Evolutionary conservation across 2,329 filamentous ascomycete species (phyloP).

Genomic region (Leptosphaerulina australis): DNA sequence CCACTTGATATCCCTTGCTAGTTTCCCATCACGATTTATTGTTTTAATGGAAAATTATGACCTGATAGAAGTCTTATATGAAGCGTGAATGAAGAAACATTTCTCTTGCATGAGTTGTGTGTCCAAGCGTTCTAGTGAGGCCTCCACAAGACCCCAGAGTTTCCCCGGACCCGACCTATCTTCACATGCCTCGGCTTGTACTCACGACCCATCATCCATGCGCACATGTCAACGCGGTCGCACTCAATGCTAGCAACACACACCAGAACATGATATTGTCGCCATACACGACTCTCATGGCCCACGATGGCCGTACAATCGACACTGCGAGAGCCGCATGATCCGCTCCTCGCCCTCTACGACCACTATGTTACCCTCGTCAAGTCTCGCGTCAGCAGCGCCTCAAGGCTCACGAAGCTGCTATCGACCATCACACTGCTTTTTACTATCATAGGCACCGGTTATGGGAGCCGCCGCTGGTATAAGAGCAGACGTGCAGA

Average conservation of each 20-base stretch:
- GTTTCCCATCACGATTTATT: neutral
- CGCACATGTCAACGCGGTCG: slow-evolving; percentile 23
- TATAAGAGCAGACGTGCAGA: slow-evolving; percentile 77
- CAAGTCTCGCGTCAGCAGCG: slow-evolving; percentile 61
- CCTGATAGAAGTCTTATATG: neutral
- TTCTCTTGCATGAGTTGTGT: neutral
- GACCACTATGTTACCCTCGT: slow-evolving; percentile 57
- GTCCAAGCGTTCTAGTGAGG: neutral
- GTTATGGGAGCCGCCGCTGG: slow-evolving; percentile 79
- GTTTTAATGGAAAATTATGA: slow-evolving; percentile 4
- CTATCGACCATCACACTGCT: slow-evolving; percentile 77
- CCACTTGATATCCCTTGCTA: slow-evolving; percentile 8
- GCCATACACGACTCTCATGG: slow-evolving; percentile 34
- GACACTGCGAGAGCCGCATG: slow-evolving; percentile 64
- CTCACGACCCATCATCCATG: slow-evolving; percentile 14
- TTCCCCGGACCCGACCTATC: slow-evolving; percentile 25
- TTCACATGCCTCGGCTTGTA: slow-evolving; percentile 38
- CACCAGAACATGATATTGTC: slow-evolving; percentile 34
- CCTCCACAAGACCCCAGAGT: slow-evolving; percentile 19
- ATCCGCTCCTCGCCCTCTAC: slow-evolving; percentile 55
- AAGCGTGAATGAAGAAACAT: neutral
- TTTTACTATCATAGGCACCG: slow-evolving; percentile 77
- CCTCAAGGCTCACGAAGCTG: slow-evolving; percentile 73
- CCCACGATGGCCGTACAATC: slow-evolving; percentile 82
- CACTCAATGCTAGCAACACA: slow-evolving; percentile 7